A percentile compares a stretch with the other conserved stretches of the same genome.
phyloP scores from a whole-genome alignment of 495 filamentous ascomycete genomes.

The Parathielavia appendiculata region DNA sequence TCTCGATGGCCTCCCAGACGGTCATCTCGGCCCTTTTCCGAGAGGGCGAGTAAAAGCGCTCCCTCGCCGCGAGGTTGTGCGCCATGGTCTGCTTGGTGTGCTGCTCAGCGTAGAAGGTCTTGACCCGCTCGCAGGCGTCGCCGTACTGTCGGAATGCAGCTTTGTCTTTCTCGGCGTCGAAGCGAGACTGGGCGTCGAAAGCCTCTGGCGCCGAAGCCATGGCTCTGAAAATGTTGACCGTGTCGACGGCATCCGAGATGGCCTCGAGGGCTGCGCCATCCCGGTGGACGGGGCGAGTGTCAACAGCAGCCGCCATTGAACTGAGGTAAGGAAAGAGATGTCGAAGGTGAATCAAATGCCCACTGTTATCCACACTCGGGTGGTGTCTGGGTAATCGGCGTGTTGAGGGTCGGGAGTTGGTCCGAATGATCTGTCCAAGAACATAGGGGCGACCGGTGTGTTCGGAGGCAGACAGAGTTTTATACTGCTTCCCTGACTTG shows the following conservation, averaged over 20 bases:
- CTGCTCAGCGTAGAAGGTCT: slow-evolving; percentile 77
- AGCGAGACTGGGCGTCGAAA: slow-evolving; percentile 59
- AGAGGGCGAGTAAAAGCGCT: slow-evolving; percentile 57
- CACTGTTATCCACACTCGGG: too few species aligned
- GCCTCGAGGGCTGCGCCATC: slow-evolving; percentile 73
- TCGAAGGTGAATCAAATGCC: not conserved
- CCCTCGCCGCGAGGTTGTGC: slow-evolving; percentile 72
- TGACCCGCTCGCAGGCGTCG: slow-evolving; percentile 70
- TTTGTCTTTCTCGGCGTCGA: slow-evolving; percentile 77
- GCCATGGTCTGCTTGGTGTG: slow-evolving; percentile 80
- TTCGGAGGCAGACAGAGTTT: too few species aligned
- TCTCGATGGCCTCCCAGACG: slow-evolving; percentile 86
- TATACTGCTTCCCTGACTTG: too few species aligned
- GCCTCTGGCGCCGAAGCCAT: slow-evolving; percentile 27
- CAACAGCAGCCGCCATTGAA: slow-evolving; percentile 3
- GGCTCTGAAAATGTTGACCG: slow-evolving; percentile 70
- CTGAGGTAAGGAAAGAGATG: not conserved
- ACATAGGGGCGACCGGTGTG: too few species aligned
- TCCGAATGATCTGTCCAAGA: too few species aligned
- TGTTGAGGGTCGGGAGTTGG: too few species aligned
- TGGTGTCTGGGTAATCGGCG: too few species aligned
- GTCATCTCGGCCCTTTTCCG: slow-evolving; percentile 65
- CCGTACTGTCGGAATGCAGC: slow-evolving; percentile 74
- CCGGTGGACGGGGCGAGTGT: not conserved
- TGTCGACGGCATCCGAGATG: slow-evolving; percentile 73